Percentiles rank a stretch among this genome's conserved stretches.
These are phyloP conservation scores for Quercus agrifolia DNA, from an alignment of 306 rosid genomes.

Conservation along the genomic window DNA sequence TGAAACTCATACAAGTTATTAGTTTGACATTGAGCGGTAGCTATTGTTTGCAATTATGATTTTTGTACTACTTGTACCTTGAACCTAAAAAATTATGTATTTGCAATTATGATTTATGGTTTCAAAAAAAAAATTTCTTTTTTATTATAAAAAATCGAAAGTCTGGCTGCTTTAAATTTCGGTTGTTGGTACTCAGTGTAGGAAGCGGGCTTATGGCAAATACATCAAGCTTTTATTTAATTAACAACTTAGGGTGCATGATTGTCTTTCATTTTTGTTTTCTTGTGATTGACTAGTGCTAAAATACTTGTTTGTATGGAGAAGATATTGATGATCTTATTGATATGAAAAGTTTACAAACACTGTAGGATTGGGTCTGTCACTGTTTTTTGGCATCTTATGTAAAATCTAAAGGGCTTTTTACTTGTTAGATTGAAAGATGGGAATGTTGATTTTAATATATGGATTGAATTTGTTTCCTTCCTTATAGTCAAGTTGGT, in stretches of 20 bases:
- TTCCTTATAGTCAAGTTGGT: conserved; percentile 1
- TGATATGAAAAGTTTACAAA: neutral
- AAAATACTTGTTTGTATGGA: neutral
- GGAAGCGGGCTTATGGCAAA: neutral
- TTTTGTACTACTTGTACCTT: neutral
- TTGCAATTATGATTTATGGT: no score
- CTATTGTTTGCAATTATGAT: neutral
- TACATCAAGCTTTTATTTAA: neutral
- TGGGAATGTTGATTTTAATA: neutral
- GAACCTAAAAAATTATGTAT: neutral
- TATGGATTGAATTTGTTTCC: neutral
- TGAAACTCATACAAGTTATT: neutral
- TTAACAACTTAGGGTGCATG: neutral
- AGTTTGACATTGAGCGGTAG: neutral
- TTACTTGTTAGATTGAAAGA: neutral
- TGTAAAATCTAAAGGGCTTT: neutral
- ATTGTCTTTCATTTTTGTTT: neutral
- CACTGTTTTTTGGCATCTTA: neutral
- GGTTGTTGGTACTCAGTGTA: neutral
- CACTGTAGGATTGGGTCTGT: neutral
- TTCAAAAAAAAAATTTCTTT: no score
- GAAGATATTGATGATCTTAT: neutral
- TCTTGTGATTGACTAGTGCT: neutral
- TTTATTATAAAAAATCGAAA: neutral
- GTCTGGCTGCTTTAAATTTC: neutral